Percentiles rank a stretch among this genome's conserved stretches.
These are phyloP conservation scores for Triticum timopheevii DNA, from an alignment of 176 grass and related monocot species.

Conservation along the genomic window DNA sequence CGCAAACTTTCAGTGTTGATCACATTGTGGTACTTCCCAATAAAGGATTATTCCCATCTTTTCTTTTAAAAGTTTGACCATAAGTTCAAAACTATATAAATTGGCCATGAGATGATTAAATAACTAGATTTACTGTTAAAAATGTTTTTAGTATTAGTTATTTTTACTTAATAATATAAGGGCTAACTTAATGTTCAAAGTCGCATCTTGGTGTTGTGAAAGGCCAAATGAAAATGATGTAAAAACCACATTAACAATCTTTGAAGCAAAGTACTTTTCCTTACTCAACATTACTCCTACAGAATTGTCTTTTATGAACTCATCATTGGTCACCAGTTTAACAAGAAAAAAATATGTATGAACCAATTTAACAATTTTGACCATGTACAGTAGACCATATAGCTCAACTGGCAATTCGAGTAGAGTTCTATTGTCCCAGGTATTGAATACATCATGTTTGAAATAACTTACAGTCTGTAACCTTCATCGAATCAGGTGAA, in stretches of 20 bases:
- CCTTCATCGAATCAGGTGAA: constrained; percentile 94
- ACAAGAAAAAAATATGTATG: background rate
- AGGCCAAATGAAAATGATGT: background rate
- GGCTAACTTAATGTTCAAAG: background rate
- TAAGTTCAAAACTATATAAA: background rate
- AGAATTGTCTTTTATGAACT: background rate
- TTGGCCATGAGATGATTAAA: background rate
- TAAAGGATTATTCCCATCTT: background rate
- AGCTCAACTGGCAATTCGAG: background rate
- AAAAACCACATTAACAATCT: background rate
- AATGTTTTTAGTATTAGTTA: background rate
- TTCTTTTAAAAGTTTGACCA: background rate
- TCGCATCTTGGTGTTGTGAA: background rate
- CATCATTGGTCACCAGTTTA: background rate
- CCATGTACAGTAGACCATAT: background rate
- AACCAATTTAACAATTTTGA: background rate
- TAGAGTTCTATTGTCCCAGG: constrained; percentile 9
- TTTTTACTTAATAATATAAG: background rate
- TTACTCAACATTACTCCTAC: background rate
- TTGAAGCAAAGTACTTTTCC: background rate
- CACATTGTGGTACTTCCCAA: background rate
- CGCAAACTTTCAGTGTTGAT: background rate
- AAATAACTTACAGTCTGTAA: constrained; percentile 86
- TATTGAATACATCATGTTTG: constrained; percentile 24
- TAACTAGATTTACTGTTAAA: background rate